These are phyloP conservation scores for Neolentinus lepideus DNA, from an alignment of 1,284 basidiomycete genomes.

Conservation along the genomic window DNA sequence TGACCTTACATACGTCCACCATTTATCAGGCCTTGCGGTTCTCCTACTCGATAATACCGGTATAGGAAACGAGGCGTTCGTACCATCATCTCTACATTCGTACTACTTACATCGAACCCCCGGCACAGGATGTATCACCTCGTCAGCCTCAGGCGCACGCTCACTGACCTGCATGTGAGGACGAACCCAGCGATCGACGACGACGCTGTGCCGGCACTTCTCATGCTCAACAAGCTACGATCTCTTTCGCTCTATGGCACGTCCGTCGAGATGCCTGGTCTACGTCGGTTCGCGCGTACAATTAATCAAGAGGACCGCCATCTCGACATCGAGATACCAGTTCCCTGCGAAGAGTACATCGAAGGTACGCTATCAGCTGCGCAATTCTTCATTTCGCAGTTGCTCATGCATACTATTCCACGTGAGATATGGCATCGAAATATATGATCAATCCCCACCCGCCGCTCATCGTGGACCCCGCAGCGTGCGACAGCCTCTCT, in stretches of 20 bases:
- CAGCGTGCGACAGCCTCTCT: conserved; percentile 33
- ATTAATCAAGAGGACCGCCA: conserved; percentile 27
- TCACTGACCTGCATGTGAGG: conserved; percentile 42
- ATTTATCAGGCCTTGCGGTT: conserved; percentile 39
- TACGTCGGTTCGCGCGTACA: conserved; percentile 40
- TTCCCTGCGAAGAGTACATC: conserved; percentile 43
- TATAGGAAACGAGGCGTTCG: conserved; percentile 56
- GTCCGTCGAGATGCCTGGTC: conserved; percentile 44
- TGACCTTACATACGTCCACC: conserved; percentile 43
- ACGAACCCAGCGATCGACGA: conserved; percentile 45
- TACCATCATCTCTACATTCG: background rate
- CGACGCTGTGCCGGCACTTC: conserved; percentile 46
- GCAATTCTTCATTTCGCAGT: background rate
- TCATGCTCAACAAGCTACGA: conserved; percentile 36
- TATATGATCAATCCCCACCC: conserved; percentile 40
- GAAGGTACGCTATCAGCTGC: conserved; percentile 29
- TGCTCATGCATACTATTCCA: background rate
- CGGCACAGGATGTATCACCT: conserved; percentile 47
- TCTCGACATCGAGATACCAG: conserved; percentile 46
- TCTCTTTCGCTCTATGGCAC: conserved; percentile 49
- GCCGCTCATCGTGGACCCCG: conserved; percentile 41
- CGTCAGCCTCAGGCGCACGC: conserved; percentile 42
- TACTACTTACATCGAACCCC: background rate
- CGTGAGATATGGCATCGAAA: conserved; percentile 32
- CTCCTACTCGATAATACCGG: conserved; percentile 48